These are phyloP conservation scores for Clavariopsis aquatica DNA, from an alignment of 495 filamentous ascomycete species.

Conservation along the genomic window DNA sequence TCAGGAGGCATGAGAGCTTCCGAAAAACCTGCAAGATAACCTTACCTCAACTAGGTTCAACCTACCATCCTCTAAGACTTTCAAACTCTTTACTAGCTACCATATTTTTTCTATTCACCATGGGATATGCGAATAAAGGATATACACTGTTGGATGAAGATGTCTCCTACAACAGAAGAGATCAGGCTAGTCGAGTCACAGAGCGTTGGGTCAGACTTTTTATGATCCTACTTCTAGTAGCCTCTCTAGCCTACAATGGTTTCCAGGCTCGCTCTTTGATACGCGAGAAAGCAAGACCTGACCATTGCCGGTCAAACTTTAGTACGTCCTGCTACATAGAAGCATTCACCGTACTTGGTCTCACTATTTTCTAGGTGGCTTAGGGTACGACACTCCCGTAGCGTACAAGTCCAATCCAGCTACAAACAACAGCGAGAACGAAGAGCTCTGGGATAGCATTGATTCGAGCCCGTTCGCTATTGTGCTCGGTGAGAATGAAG, in stretches of 20 bases:
- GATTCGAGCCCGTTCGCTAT: too few species aligned
- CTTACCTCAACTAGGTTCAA: too few species aligned
- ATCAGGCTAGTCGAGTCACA: neutral
- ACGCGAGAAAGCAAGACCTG: neutral
- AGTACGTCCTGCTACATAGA: neutral
- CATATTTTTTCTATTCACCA: too few species aligned
- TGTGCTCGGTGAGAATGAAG: too few species aligned
- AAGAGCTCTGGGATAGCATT: too few species aligned
- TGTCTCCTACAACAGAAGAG: neutral
- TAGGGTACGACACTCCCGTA: neutral
- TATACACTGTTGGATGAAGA: too few species aligned
- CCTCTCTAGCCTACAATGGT: neutral
- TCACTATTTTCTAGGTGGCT: neutral
- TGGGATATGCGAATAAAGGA: too few species aligned
- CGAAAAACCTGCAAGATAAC: too few species aligned
- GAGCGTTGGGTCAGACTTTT: neutral
- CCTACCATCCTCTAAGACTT: too few species aligned
- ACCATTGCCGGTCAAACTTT: neutral
- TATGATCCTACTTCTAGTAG: neutral
- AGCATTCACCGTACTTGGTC: neutral
- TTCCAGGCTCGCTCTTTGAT: neutral
- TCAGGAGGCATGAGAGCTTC: too few species aligned
- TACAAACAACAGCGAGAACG: too few species aligned
- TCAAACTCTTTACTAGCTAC: too few species aligned
- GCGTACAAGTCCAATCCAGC: neutral